Base-by-base conservation (phyloP, 106 monocot genomes). In the Dendrobium chrysotoxum region DNA sequence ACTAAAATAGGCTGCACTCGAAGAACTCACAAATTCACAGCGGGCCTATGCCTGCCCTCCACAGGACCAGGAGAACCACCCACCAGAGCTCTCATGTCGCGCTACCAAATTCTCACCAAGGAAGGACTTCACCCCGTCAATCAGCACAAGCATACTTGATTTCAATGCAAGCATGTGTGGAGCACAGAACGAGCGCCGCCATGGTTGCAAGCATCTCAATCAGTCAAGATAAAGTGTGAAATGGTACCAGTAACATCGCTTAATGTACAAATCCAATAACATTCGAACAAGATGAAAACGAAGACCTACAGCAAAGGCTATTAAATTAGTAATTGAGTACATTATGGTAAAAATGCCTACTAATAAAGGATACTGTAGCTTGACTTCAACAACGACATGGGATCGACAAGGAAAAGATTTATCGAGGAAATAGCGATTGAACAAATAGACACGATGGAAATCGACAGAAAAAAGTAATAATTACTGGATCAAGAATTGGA, bases 11-110 rank as follows among this genome's bases (percentile, higher is more conserved):
- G 31, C 16, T 70, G 70, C 70, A 74, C 17, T 42, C 21, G 41
- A 74, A 74, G 78, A 58, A 21, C 80, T 84, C 64, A 84, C 84
- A 53, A 12, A 23, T 31, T 40, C 23, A 64, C 44, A 35, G 79
- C 30, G 61, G 28, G 28, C 39, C 84, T 57, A 1, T 82, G 78
- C 15, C 81, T 58, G 28, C 77, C 77, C 47, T 81, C 81, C 38
- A 78, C n/a, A 53, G 85, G 42, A 76, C 44, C 21, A 70, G 85
- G 70, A 81, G 78, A 75, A 20, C 38, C 45, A 54, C 61, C 81
- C n/a, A 72, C 71, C 3, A 64, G 1, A 17, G 38, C 75, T 57
- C 73, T 79, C 82, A 64, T 79, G 25, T 75, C 42, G 18, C 21
- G 5, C 42, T 31, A n/a, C 20, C 4, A 30, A 76, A 70, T 31